A percentile compares a stretch with the other conserved stretches of the same genome.
These are phyloP conservation scores for Backusella westeae DNA, from an alignment of 192 early-diverging fungal genomes.

Conservation along the genomic window DNA sequence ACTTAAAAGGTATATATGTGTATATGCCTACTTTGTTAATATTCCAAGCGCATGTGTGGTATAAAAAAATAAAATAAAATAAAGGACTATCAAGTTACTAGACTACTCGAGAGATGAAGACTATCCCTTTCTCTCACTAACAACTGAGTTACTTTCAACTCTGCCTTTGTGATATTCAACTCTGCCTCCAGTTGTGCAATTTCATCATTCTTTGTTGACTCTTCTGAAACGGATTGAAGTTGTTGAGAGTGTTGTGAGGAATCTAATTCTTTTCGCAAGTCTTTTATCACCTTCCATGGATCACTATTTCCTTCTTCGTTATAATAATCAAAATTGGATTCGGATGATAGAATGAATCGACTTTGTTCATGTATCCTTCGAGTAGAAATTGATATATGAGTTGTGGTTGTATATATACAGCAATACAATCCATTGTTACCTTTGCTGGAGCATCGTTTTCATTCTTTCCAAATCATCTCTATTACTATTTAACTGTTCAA, in stretches of 20 bases:
- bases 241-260: neutral
- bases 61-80: neutral
- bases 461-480: neutral
- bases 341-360: neutral
- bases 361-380: neutral
- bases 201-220: slow-evolving; percentile 1
- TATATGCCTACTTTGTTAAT: too few species aligned
- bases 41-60: neutral
- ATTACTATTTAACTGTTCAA: neutral
- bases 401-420: too few species aligned
- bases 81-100: neutral
- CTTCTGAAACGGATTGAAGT: neutral
- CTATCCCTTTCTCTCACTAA: slow-evolving; percentile 8
- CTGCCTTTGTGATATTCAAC: slow-evolving; percentile 11
- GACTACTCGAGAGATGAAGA: slow-evolving; percentile 1
- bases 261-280: neutral
- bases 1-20: too few species aligned
- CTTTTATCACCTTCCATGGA: slow-evolving; percentile 1
- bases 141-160: slow-evolving; percentile 9
- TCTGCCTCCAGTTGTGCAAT: slow-evolving; percentile 13
- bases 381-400: neutral
- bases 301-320: neutral
- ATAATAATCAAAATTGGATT: neutral
- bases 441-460: neutral
- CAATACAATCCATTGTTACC: neutral